Evolutionary conservation across 805 yeast genomes (phyloP).

Genomic region (Teunomyces tritomae): DNA sequence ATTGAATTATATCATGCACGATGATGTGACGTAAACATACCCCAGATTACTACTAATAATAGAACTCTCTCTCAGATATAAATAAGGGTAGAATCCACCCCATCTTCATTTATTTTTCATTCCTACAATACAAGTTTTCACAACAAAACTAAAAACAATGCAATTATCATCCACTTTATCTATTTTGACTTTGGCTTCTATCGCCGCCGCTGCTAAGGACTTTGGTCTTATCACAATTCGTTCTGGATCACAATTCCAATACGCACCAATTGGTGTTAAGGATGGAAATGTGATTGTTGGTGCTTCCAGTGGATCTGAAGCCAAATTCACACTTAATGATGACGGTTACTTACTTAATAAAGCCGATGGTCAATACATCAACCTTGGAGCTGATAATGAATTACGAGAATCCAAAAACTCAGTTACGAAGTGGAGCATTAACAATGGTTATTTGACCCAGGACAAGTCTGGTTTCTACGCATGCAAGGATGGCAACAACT

Average conservation of each 20-base stretch:
- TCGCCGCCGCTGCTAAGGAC: slow-evolving; percentile 22
- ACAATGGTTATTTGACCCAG: slow-evolving; percentile 13
- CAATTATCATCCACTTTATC: slow-evolving; percentile 16
- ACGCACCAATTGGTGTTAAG: slow-evolving; percentile 9
- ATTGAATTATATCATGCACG: background rate
- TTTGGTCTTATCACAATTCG: slow-evolving; percentile 19
- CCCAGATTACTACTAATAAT: slow-evolving; percentile 1
- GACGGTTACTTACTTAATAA: slow-evolving; percentile 21
- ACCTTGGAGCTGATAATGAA: slow-evolving; percentile 8
- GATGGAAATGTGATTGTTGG: slow-evolving; percentile 10
- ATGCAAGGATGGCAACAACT: slow-evolving; percentile 6
- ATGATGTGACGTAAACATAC: background rate
- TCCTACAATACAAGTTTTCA: background rate
- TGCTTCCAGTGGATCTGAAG: slow-evolving; percentile 7
- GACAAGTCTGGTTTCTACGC: slow-evolving; percentile 10
- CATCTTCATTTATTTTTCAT: background rate
- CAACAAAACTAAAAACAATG: slow-evolving; percentile 5
- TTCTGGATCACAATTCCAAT: slow-evolving; percentile 27
- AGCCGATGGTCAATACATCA: slow-evolving; percentile 13
- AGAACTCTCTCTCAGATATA: background rate
- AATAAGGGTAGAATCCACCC: background rate
- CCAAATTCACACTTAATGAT: slow-evolving; percentile 20
- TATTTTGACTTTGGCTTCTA: slow-evolving; percentile 15
- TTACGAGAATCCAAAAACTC: slow-evolving; percentile 4
- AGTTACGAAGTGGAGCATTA: slow-evolving; percentile 10